Conservation (phyloP, 2,329 filamentous ascomycete genomes). For the Aspergillus caelatus region DNA sequence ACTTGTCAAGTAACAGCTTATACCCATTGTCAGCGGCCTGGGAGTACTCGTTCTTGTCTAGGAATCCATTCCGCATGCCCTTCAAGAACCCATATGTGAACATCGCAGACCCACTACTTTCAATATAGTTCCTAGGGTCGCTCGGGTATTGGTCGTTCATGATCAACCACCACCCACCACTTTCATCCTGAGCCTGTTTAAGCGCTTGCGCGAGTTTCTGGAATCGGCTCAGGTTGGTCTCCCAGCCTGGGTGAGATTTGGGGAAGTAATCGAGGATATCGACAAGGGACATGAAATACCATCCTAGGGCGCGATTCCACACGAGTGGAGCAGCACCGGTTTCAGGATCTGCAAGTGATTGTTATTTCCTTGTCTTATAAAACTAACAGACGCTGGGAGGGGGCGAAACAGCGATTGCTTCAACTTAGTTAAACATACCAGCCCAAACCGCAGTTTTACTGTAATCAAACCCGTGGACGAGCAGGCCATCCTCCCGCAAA, state of each 20-base stretch:
- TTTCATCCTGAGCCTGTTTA: slow-evolving; percentile 14
- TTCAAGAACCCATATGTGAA: slow-evolving; percentile 19
- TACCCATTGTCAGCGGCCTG: slow-evolving; percentile 11
- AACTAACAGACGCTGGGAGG: background rate
- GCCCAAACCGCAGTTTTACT: slow-evolving; percentile 18
- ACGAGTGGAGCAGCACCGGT: slow-evolving; percentile 16
- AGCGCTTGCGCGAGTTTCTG: slow-evolving; percentile 14
- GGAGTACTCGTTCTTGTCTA: slow-evolving; percentile 8
- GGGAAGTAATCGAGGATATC: slow-evolving; percentile 20
- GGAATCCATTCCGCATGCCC: slow-evolving; percentile 16
- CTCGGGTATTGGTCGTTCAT: slow-evolving; percentile 16
- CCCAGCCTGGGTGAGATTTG: slow-evolving; percentile 11
- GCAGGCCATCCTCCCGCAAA: slow-evolving; percentile 7
- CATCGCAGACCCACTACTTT: slow-evolving; percentile 21
- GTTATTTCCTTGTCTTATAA: background rate
- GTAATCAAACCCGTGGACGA: slow-evolving; percentile 18
- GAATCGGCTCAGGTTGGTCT: slow-evolving; percentile 16
- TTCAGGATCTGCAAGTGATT: slow-evolving; percentile 9
- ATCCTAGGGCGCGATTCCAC: slow-evolving; percentile 20
- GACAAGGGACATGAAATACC: slow-evolving; percentile 21
- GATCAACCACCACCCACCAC: slow-evolving; percentile 20
- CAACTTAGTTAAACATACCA: slow-evolving; percentile 4
- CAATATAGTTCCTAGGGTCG: slow-evolving; percentile 20
- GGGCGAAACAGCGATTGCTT: background rate
- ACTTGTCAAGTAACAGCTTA: slow-evolving; percentile 2